These are phyloP conservation scores for Clavariopsis aquatica DNA, from an alignment of 495 filamentous ascomycete species.

Conservation along the genomic window DNA sequence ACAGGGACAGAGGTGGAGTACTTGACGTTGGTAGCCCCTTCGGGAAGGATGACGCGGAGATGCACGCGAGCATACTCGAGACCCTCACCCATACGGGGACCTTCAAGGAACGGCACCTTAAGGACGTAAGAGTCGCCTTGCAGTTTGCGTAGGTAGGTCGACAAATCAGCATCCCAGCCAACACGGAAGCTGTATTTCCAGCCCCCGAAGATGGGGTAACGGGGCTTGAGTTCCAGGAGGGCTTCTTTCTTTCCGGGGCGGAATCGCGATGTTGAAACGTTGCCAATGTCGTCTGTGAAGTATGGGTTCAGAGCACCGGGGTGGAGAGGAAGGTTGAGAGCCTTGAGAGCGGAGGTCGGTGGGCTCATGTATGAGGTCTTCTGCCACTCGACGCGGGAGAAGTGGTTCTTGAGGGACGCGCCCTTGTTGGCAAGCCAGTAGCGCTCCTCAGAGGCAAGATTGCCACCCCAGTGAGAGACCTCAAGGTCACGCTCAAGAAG, in stretches of 20 bases:
- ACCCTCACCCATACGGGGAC: constrained; percentile 79
- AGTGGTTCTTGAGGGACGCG: constrained; percentile 79
- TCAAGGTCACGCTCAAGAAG: constrained; percentile 86
- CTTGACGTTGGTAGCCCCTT: constrained; percentile 81
- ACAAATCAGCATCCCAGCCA: constrained; percentile 87
- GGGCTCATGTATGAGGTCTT: constrained; percentile 75
- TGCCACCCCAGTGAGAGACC: constrained; percentile 97
- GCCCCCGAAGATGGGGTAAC: constrained; percentile 90
- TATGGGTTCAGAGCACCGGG: constrained; percentile 81
- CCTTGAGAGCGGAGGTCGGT: constrained; percentile 73
- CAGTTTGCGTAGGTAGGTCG: constrained; percentile 67
- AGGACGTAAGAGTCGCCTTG: constrained; percentile 72
- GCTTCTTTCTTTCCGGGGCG: constrained; percentile 76
- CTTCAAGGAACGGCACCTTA: constrained; percentile 94
- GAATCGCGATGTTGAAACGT: constrained; percentile 91
- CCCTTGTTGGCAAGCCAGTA: constrained; percentile 86
- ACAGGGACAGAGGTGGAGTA: constrained; percentile 65
- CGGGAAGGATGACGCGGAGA: constrained; percentile 81
- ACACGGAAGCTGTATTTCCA: constrained; percentile 97
- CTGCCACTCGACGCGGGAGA: constrained; percentile 83
- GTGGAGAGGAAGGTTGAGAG: constrained; percentile 75
- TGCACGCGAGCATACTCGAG: constrained; percentile 80
- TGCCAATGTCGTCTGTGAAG: constrained; percentile 95
- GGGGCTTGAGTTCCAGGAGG: constrained; percentile 82
- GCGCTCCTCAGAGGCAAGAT: constrained; percentile 89